Base-by-base conservation (phyloP, 2,329 filamentous ascomycete genomes). In the Helminthosporium solani region DNA sequence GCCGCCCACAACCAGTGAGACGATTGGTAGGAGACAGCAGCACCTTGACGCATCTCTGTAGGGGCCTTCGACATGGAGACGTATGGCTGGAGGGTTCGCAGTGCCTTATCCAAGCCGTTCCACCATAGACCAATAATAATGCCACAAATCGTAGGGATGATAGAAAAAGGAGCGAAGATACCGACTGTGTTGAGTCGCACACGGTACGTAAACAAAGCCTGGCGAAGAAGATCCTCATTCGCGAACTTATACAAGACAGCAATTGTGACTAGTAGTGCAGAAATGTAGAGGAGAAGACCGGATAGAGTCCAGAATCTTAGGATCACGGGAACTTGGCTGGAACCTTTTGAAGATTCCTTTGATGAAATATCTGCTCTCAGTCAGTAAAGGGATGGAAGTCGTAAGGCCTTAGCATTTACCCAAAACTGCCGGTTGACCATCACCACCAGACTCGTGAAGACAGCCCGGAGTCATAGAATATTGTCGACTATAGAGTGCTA, bases 21-120 rank as follows among this genome's bases (percentile, higher is more conserved):
- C 7, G 58, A 56, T 20, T 54, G 44, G 25, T 61, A 61, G 1
- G 56, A 52, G 12, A 58, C 21, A 3, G 38, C 44, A 11, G 49
- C 51, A 9, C 58, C 56, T 14, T 40, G n/a, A 1, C 33, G 31
- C 12, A 46, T 43, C 6, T 39, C 40, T 2, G 34, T 42, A 2
- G 52, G 42, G 2, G 19, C 23, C n/a, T 49, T 49, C 3, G 56
- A 54, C 52, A 57, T 58, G 4, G 50, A 33, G 3, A 60, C 33
- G 35, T 50, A 60, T 11, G 58, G 56, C 27, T 61, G 56, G 1
- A 61, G 23, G 8, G 35, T 44, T n/a, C 58, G 50, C 27, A 60
- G 39, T 2, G 48, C 33, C 27, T 46, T 48, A 25, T 61, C 58
- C 3, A 61, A 37, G 1, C 28, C 37, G 25, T 56, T 56, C 58